phyloP scores from a whole-genome alignment of 305 asterid species.

The Fraxinus dipetala region DNA sequence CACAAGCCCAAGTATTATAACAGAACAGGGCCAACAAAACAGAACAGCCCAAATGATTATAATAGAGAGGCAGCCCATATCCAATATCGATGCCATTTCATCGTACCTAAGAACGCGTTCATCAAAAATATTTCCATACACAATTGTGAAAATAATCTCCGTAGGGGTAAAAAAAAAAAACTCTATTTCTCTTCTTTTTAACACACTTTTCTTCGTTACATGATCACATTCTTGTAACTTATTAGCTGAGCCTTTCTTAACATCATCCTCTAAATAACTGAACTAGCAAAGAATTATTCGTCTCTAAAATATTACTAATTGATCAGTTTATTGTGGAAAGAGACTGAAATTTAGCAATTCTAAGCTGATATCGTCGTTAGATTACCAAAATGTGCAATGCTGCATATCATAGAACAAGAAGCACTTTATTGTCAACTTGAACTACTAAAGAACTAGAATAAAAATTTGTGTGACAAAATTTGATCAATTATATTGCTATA shows the following conservation, averaged over 20 bases:
- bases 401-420: neutral
- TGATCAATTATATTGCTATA: too few relatives aligned
- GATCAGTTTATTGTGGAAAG: neutral
- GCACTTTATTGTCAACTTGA: too few relatives aligned
- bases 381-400: neutral
- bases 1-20: too few relatives aligned
- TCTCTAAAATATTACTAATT: neutral
- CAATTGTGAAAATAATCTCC: neutral
- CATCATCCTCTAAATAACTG: neutral
- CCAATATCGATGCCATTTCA: conserved; percentile 51
- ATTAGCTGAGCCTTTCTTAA: neutral
- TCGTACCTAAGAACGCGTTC: conserved; percentile 60
- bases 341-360: neutral
- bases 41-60: too few relatives aligned
- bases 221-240: neutral
- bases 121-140: conserved; percentile 1
- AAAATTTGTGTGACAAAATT: too few relatives aligned
- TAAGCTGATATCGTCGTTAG: neutral
- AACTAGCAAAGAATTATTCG: too few relatives aligned
- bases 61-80: too few relatives aligned
- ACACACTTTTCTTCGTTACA: neutral
- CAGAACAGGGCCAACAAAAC: too few relatives aligned
- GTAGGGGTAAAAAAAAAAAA: neutral
- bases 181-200: neutral
- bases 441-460: too few relatives aligned